Evolutionary conservation across 139 green algal genomes (phyloP), one percentile per base, ranked within the genome.

Genomic region (Closterium sp.): DNA sequence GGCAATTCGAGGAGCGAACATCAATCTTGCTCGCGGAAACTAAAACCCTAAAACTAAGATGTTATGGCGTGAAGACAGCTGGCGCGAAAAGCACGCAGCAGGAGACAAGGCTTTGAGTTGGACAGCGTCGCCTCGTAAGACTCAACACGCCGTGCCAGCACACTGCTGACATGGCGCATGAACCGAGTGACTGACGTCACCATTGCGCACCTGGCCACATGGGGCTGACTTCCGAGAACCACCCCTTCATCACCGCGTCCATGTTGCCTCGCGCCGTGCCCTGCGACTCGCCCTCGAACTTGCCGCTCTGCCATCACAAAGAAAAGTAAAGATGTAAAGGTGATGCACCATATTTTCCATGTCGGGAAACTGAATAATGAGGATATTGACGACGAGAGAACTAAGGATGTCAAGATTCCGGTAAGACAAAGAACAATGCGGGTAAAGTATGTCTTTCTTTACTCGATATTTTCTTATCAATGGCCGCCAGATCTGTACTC

Each of bases 141-240:
- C 36, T 55, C 36, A 55, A 55, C 36, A 6, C 36, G n/a, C n/a
- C n/a, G n/a, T n/a, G n/a, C n/a, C n/a, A n/a, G n/a, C n/a, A n/a
- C n/a, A n/a, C n/a, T n/a, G n/a, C n/a, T n/a, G 0, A 64, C 38
- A 64, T 64, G 38, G 38, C 3, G 43, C 43, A 16, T 3, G 43
- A 0, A 16, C 43, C 43, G 43, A 69, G 43, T 69, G 8, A 69
- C 0, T 69, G 43, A 69, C 43, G 43, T 69, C 43, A 69, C 23
- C 43, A 69, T 69, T 69, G 43, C 87, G 64, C 30, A 92, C 92
- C 92, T 89, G 92, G 92, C 92, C 92, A 94, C 90, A 94, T 93
- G n/a, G 90, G 84, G 64, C 64, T 91, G 85, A 94, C 25, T 91
- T 94, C 92, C 21, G 90, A 89, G 86, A 91, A 94, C 92, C 92